phyloP scores from a whole-genome alignment of 257 asterid genomes.

The Datura wrightii region DNA sequence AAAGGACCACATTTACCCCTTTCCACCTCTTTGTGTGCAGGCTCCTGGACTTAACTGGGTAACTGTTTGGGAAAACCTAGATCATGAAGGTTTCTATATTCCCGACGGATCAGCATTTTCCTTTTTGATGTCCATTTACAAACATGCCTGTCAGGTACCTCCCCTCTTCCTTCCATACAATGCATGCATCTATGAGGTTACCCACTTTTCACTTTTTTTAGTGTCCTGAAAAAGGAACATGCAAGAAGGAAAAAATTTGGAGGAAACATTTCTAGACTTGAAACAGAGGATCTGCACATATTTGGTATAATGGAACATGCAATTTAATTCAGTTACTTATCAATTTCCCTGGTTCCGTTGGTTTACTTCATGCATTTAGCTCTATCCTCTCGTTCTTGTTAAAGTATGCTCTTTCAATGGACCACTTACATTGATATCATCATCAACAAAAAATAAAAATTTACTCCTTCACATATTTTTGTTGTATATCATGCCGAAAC shows the following conservation, averaged over 20 bases:
- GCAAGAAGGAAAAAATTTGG: background rate
- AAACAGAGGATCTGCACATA: background rate
- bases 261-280: background rate
- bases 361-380: background rate
- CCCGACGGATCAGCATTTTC: slow-evolving; percentile 82
- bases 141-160: slow-evolving; percentile 81
- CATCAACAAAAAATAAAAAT: background rate
- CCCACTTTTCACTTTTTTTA: background rate
- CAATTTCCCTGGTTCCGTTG: background rate
- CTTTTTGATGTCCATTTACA: slow-evolving; percentile 80
- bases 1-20: background rate
- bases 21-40: slow-evolving; percentile 45
- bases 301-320: background rate
- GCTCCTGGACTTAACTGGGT: slow-evolving; percentile 84
- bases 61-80: slow-evolving; percentile 80
- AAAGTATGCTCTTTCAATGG: slow-evolving; percentile 9
- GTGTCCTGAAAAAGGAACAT: background rate
- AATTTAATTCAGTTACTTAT: slow-evolving; percentile 10
- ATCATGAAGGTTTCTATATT: slow-evolving; percentile 85
- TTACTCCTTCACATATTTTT: background rate
- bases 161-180: background rate
- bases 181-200: background rate
- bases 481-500: background rate
- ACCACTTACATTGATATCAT: background rate
- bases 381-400: background rate